These are phyloP conservation scores for Avena sativa DNA, from an alignment of 176 grass and related monocot species.

Conservation along the genomic window DNA sequence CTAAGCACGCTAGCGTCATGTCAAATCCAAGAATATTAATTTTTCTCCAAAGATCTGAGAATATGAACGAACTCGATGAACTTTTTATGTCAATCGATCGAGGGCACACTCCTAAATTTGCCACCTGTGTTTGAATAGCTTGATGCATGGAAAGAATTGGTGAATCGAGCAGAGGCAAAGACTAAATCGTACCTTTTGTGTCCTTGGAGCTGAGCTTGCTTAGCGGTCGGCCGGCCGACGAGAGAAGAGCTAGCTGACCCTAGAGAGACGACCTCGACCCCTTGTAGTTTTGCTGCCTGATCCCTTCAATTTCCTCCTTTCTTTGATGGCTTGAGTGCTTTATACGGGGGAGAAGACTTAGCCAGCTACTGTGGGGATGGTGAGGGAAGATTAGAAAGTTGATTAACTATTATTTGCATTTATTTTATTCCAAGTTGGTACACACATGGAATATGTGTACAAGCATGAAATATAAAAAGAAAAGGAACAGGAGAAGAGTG, in stretches of 20 bases:
- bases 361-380: background rate
- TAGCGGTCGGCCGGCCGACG: background rate
- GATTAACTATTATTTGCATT: constrained; percentile 41
- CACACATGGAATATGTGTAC: constrained; percentile 48
- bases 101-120: background rate
- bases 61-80: background rate
- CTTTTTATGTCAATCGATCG: background rate
- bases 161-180: background rate
- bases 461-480: constrained; percentile 37
- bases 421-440: constrained; percentile 57
- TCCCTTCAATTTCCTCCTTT: constrained; percentile 1
- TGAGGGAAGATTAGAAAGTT: constrained; percentile 34
- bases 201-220: background rate
- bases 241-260: background rate
- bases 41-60: constrained; percentile 13
- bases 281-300: background rate
- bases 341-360: constrained; percentile 53
- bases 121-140: background rate
- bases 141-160: background rate
- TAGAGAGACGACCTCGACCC: constrained; percentile 7
- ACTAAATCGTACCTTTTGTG: constrained; percentile 36
- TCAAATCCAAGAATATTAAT: background rate
- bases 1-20: background rate
- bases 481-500: constrained; percentile 25
- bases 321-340: constrained; percentile 37